These are phyloP conservation scores for Poa annua DNA, from an alignment of 176 grass and related monocot genomes.

Conservation along the genomic window DNA sequence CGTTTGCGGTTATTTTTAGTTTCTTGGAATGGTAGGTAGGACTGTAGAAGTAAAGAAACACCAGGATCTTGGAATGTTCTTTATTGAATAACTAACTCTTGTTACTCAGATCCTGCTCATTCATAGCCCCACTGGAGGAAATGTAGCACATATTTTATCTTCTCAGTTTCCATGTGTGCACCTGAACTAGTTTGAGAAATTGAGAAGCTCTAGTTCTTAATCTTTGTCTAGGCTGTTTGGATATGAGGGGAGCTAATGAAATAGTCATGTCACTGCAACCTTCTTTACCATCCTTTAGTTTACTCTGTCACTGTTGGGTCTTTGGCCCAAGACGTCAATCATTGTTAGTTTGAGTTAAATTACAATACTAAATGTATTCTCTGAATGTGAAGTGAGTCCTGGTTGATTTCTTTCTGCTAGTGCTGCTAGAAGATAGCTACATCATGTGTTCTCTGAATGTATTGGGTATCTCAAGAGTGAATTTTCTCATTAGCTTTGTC, in stretches of 20 bases:
- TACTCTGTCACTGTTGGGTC: not conserved
- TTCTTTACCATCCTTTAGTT: conserved; percentile 23
- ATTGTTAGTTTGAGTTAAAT: conserved; percentile 33
- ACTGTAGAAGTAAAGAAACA: not conserved
- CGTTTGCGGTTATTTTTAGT: not conserved
- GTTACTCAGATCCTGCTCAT: not conserved
- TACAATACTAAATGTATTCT: not conserved
- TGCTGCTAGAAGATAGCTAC: conserved; percentile 28
- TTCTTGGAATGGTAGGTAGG: conserved; percentile 14
- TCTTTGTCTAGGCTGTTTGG: not conserved
- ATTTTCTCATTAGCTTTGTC: conserved; percentile 1
- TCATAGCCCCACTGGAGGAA: not conserved
- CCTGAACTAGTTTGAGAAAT: not conserved
- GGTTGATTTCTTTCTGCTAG: not conserved
- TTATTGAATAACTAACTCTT: not conserved
- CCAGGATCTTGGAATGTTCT: not conserved
- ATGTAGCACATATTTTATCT: not conserved
- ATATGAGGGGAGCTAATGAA: not conserved
- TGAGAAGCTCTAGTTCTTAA: conserved; percentile 1
- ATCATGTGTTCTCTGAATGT: not conserved
- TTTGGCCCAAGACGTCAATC: conserved; percentile 1
- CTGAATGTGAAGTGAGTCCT: not conserved
- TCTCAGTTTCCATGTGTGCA: not conserved
- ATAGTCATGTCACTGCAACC: not conserved
- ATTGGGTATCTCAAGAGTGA: conserved; percentile 23